Base-by-base conservation (phyloP, 2,329 filamentous ascomycete species). In the Curvularia eragrostidis region DNA sequence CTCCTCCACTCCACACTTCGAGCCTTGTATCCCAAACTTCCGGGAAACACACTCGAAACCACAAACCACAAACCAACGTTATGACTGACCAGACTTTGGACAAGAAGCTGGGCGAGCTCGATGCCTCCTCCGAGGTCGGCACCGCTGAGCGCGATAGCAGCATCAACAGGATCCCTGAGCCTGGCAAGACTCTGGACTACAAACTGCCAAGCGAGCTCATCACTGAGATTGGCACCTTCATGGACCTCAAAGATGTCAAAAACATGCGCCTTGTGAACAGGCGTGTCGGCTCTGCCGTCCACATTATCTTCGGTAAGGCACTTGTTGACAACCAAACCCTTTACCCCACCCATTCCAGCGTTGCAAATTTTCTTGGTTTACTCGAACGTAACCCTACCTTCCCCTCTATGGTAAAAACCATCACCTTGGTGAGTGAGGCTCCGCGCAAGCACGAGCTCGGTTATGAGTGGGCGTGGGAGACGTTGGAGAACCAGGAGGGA, bases 401-500 rank as follows among this genome's bases (percentile, higher is more conserved):
- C 36, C 32, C 32, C 3, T 12, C 5, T 3, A 44, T 48, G 15
- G 48, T 64, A 5, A 38, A 38, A 4, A 44, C 46, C 15, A 47
- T 67, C 18, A 56, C 50, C 0, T 15, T 68, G 13, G 44, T 68
- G 4, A 53, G 49, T 2, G 65, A 68, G 26, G 47, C 44, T 10
- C 18, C 64, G 30, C 15, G 19, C 24, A n/a, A 44, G 18, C 55
- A 59, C n/a, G 55, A 58, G 34, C 54, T 56, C 23, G 61, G 59
- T 10, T 63, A 54, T 7, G 48, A 36, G 0, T 68, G 63, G 63
- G 61, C 59, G 9, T 66, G 63, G 63, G 61, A 66, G 54, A n/a
- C 56, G n/a, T 34, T 67, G 18, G 13, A 52, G 49, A 28, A 60
- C 21, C 28, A 15, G 21, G 53, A 44, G 21, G 26, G 32, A 0